These are phyloP conservation scores for Oryza australiensis DNA, from an alignment of 176 grass and related monocot genomes.

Conservation along the genomic window DNA sequence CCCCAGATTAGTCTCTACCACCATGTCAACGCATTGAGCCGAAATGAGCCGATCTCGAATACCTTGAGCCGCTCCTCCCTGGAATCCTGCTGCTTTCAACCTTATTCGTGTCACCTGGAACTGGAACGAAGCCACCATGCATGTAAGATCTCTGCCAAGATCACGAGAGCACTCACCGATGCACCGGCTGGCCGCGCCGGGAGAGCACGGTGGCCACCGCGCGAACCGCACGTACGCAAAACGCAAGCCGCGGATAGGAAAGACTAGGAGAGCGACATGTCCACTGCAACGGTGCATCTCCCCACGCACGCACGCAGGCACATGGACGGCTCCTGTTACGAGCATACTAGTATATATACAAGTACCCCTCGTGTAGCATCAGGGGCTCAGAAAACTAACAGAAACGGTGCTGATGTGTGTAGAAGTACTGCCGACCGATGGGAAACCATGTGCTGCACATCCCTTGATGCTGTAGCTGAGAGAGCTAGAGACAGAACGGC, in stretches of 20 bases:
- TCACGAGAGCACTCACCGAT: neutral
- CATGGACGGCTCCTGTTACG: neutral
- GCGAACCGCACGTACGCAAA: neutral
- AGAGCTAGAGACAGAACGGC: neutral
- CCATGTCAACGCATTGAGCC: neutral
- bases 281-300: neutral
- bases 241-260: neutral
- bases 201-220: conserved; percentile 7
- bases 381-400: neutral
- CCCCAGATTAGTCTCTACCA: too few species aligned
- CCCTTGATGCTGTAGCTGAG: neutral
- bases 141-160: conserved; percentile 31
- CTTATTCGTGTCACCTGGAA: conserved; percentile 35
- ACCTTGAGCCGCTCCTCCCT: neutral
- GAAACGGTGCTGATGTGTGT: neutral
- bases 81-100: neutral
- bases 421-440: neutral
- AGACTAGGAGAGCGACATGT: neutral
- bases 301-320: conserved; percentile 4
- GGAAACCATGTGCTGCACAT: conserved; percentile 19
- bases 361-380: neutral
- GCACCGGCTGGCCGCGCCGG: neutral
- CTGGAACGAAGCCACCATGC: conserved; percentile 10
- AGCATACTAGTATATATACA: neutral
- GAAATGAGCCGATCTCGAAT: neutral